These are phyloP conservation scores for Cutaneotrichosporon cavernicola DNA, from an alignment of 1,284 basidiomycete species.

Conservation along the genomic window DNA sequence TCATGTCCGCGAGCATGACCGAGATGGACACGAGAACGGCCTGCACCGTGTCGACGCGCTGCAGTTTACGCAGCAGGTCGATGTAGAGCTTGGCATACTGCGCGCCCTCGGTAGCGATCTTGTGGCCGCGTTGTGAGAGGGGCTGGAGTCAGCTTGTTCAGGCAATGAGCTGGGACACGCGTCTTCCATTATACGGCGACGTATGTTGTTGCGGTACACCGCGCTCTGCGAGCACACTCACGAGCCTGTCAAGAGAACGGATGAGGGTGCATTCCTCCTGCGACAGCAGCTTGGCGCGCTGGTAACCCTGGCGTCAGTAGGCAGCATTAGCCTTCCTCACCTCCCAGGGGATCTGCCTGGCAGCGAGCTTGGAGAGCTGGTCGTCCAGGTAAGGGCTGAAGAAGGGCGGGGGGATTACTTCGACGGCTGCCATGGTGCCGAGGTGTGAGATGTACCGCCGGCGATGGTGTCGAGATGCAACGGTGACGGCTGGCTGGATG, in stretches of 20 bases:
- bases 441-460: not conserved
- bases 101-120: constrained; percentile 73
- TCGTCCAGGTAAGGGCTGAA: constrained; percentile 81
- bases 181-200: not conserved
- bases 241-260: constrained; percentile 77
- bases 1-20: constrained; percentile 67
- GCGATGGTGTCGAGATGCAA: constrained; percentile 3
- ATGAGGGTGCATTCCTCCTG: constrained; percentile 85
- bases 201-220: not conserved
- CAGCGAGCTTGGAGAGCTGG: constrained; percentile 77
- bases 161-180: not conserved
- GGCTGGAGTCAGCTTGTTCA: constrained; percentile 54
- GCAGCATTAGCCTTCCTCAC: constrained; percentile 54
- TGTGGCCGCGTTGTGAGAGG: constrained; percentile 66
- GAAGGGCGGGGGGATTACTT: constrained; percentile 69
- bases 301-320: constrained; percentile 69
- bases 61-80: constrained; percentile 85
- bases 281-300: constrained; percentile 87
- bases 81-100: constrained; percentile 88
- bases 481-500: not conserved
- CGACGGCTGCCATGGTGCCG: constrained; percentile 33
- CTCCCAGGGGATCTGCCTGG: constrained; percentile 95
- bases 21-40: constrained; percentile 86
- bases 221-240: constrained; percentile 22
- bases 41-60: constrained; percentile 90